These are phyloP conservation scores for Saccharomyces hybrid DNA, from an alignment of 1,139 yeast genomes.

Conservation along the genomic window DNA sequence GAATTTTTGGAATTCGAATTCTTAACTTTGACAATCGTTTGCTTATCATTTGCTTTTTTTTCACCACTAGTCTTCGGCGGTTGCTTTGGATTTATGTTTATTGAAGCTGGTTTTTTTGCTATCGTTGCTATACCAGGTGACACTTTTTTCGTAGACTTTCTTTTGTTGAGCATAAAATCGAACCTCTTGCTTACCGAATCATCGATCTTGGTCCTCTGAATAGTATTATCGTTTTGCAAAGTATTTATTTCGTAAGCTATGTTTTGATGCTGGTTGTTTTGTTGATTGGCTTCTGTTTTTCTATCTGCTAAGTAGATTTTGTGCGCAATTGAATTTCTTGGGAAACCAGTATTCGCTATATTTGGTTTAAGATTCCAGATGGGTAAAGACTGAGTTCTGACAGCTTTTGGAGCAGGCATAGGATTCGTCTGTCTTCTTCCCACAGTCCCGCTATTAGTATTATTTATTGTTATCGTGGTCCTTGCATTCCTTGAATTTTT, in stretches of 20 bases:
- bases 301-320: conserved; percentile 39
- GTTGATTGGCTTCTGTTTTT: conserved; percentile 17
- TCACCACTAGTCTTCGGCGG: neutral
- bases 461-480: conserved; percentile 1
- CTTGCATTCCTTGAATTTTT: conserved; percentile 8
- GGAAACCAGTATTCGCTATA: conserved; percentile 36
- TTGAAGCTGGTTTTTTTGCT: conserved; percentile 12
- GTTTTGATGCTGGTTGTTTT: conserved; percentile 9
- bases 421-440: conserved; percentile 30
- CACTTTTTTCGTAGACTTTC: conserved; percentile 33
- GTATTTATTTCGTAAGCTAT: conserved; percentile 22
- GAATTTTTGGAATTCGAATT: neutral
- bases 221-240: conserved; percentile 23
- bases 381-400: conserved; percentile 60
- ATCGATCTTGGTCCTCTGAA: conserved; percentile 20
- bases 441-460: neutral
- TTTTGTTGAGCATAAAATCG: conserved; percentile 30
- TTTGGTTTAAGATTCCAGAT: conserved; percentile 38
- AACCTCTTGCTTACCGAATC: conserved; percentile 31
- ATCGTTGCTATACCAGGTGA: conserved; percentile 24
- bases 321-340: conserved; percentile 36
- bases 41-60: neutral
- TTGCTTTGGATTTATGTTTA: neutral
- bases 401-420: conserved; percentile 46
- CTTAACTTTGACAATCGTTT: neutral